Percentiles rank a stretch among this genome's conserved stretches.
These are phyloP conservation scores for Kodamaea arcana DNA, from an alignment of 1,139 yeast species.

Conservation along the genomic window DNA sequence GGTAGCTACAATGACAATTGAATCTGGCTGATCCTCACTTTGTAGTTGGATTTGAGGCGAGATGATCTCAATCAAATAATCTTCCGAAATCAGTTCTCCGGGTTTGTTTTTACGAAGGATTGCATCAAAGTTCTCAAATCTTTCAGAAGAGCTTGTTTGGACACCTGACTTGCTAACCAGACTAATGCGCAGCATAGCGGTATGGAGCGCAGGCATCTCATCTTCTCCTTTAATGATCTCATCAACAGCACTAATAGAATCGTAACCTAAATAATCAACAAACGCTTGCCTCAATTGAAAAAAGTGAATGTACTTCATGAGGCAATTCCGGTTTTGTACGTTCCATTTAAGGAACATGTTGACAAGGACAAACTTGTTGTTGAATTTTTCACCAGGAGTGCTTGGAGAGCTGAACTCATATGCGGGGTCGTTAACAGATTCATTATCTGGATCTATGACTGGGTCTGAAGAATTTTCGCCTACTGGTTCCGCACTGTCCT, in stretches of 20 bases:
- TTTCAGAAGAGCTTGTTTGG: conserved; percentile 13
- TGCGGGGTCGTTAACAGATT: conserved; percentile 1
- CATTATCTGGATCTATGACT: background rate
- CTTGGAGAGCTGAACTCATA: background rate
- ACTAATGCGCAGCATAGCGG: background rate
- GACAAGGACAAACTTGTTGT: conserved; percentile 38
- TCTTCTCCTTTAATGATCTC: conserved; percentile 22
- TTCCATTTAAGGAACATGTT: conserved; percentile 46
- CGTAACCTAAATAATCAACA: conserved; percentile 33
- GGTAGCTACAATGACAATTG: conserved; percentile 47
- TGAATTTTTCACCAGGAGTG: conserved; percentile 23
- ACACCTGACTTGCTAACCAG: conserved; percentile 1
- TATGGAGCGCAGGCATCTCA: background rate
- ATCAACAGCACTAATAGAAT: conserved; percentile 36
- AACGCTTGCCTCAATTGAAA: conserved; percentile 29
- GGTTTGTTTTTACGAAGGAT: conserved; percentile 42
- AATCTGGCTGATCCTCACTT: conserved; percentile 57
- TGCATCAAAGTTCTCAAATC: conserved; percentile 44
- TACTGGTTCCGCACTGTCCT: background rate
- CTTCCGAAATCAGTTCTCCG: conserved; percentile 50
- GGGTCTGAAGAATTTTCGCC: no score
- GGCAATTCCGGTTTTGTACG: conserved; percentile 30
- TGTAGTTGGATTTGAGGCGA: conserved; percentile 87
- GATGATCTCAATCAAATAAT: conserved; percentile 65
- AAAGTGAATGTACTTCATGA: conserved; percentile 38